Evolutionary conservation across 2,329 filamentous ascomycete genomes (phyloP).

Genomic region (Penicillium sp.): DNA sequence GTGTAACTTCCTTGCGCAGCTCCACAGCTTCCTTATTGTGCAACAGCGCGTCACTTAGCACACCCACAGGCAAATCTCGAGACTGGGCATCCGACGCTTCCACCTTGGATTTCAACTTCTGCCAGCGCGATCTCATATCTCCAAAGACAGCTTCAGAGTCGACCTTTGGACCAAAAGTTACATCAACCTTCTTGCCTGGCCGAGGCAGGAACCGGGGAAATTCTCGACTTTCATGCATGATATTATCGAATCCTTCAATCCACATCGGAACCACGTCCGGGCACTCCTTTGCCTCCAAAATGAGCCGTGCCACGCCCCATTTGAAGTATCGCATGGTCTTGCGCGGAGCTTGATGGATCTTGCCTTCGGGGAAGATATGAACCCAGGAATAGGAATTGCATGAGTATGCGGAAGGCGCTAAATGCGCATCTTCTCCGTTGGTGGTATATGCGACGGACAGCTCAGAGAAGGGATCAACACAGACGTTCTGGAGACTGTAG

Average conservation of each 20-base stretch:
- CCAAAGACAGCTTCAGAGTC: conserved; percentile 75
- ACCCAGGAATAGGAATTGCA: conserved; percentile 77
- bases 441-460: conserved; percentile 43
- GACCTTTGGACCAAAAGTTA: conserved; percentile 65
- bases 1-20: conserved; percentile 77
- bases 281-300: conserved; percentile 83
- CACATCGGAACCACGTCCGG: conserved; percentile 93
- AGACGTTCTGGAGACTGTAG: conserved; percentile 43
- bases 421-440: conserved; percentile 51
- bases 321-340: conserved; percentile 93
- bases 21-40: conserved; percentile 72
- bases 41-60: conserved; percentile 65
- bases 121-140: conserved; percentile 74
- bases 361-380: conserved; percentile 94
- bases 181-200: conserved; percentile 62
- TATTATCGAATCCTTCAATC: conserved; percentile 81
- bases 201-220: conserved; percentile 83
- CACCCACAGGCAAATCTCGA: conserved; percentile 48
- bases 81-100: conserved; percentile 46
- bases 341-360: conserved; percentile 81
- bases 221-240: conserved; percentile 81
- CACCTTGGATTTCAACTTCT: conserved; percentile 58
- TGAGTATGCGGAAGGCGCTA: conserved; percentile 70
- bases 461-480: conserved; percentile 49
- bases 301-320: conserved; percentile 90